Percentiles rank a stretch among this genome's conserved stretches.
These are phyloP conservation scores for Croton laevigatus DNA, from an alignment of 441 rosid genomes.

Conservation along the genomic window DNA sequence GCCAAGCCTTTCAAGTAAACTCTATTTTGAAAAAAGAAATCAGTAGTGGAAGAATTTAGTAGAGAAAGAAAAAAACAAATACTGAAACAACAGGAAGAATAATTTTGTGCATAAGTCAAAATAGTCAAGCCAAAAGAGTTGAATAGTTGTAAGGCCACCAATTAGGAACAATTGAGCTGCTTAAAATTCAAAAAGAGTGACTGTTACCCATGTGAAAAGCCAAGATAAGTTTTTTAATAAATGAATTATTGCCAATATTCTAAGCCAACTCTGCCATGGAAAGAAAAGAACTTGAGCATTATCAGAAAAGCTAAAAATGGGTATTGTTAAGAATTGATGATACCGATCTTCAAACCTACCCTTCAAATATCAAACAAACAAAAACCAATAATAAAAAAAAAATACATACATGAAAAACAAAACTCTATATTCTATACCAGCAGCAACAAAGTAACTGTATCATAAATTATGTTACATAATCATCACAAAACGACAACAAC, in stretches of 20 bases:
- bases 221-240: not conserved
- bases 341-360: not conserved
- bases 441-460: not conserved
- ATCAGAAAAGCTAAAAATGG: not conserved
- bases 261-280: not conserved
- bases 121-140: constrained; percentile 24
- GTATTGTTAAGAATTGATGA: not conserved
- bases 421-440: not conserved
- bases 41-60: not conserved
- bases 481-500: constrained; percentile 8
- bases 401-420: not conserved
- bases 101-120: constrained; percentile 19
- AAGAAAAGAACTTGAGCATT: not conserved
- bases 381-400: not conserved
- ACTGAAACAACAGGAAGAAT: not conserved
- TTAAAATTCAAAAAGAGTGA: constrained; percentile 19
- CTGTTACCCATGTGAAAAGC: not conserved
- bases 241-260: not conserved
- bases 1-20: not conserved
- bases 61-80: not conserved
- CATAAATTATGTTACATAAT: not conserved
- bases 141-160: constrained; percentile 19
- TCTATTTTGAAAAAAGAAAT: no score
- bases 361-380: not conserved
- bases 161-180: constrained; percentile 11